phyloP scores from a whole-genome alignment of 2,329 filamentous ascomycete genomes.

The Phyllosticta ampelicida region DNA sequence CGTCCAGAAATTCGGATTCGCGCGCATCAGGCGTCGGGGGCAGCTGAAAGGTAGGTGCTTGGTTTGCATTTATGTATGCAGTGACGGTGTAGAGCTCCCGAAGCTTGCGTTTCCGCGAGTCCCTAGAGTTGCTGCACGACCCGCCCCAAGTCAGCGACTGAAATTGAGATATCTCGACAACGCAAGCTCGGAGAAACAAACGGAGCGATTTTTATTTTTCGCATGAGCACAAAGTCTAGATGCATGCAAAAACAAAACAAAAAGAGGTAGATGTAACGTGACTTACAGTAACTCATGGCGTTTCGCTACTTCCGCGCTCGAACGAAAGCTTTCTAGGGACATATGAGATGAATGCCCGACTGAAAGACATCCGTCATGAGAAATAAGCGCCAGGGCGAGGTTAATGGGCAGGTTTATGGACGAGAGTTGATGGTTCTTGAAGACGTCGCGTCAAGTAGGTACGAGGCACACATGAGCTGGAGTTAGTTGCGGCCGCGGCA shows the following conservation, averaged over 20 bases:
- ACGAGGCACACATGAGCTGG: not conserved
- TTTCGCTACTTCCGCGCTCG: slow-evolving; percentile 30
- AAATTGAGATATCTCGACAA: slow-evolving; percentile 25
- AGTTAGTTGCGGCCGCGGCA: not conserved
- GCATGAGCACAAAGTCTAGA: slow-evolving; percentile 21
- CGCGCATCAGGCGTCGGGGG: slow-evolving; percentile 39
- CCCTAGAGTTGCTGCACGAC: slow-evolving; percentile 41
- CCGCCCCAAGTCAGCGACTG: slow-evolving; percentile 9
- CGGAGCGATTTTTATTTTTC: slow-evolving; percentile 31
- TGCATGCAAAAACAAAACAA: slow-evolving; percentile 22
- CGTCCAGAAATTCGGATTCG: slow-evolving; percentile 45
- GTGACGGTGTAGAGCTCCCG: slow-evolving; percentile 75
- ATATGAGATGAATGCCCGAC: slow-evolving; percentile 32
- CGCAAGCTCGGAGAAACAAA: slow-evolving; percentile 26
- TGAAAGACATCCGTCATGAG: slow-evolving; percentile 40
- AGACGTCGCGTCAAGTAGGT: slow-evolving; percentile 8
- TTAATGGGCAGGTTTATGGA: slow-evolving; percentile 20
- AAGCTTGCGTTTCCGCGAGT: slow-evolving; percentile 83
- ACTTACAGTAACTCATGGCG: slow-evolving; percentile 36
- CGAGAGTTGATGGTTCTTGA: slow-evolving; percentile 23
- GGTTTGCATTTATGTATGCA: slow-evolving; percentile 51
- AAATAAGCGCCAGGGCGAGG: slow-evolving; percentile 31
- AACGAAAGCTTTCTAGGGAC: slow-evolving; percentile 36
- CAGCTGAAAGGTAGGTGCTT: slow-evolving; percentile 45
- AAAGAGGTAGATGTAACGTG: slow-evolving; percentile 14